These are phyloP conservation scores for Leccinum pachyderme DNA, from an alignment of 1,284 basidiomycete species.

Conservation along the genomic window DNA sequence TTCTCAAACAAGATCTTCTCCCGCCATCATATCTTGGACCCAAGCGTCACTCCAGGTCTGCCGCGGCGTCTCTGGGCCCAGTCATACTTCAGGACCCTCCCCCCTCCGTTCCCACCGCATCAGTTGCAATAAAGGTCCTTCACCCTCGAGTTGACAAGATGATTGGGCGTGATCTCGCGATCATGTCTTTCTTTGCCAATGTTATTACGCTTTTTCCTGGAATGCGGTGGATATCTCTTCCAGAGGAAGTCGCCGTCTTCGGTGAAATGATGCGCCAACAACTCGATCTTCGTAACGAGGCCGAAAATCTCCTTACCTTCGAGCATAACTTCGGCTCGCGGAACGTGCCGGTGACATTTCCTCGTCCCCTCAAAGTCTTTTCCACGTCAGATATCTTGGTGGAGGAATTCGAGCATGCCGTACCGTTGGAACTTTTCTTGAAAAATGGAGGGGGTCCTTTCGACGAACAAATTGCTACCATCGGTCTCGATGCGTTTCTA, in stretches of 20 bases:
- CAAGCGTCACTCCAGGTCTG: constrained; percentile 51
- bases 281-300: constrained; percentile 89
- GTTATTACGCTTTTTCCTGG: constrained; percentile 82
- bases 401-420: constrained; percentile 92
- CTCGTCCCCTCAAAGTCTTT: constrained; percentile 79
- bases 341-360: constrained; percentile 86
- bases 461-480: constrained; percentile 86
- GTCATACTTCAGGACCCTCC: constrained; percentile 59
- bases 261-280: constrained; percentile 98
- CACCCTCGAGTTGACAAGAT: constrained; percentile 84
- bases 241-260: constrained; percentile 94
- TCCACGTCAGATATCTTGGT: constrained; percentile 82
- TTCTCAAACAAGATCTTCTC: constrained; percentile 79
- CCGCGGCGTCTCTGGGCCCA: constrained; percentile 50
- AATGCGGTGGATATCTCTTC: constrained; percentile 95
- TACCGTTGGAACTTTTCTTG: constrained; percentile 89
- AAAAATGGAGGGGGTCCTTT: constrained; percentile 89
- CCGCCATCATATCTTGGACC: constrained; percentile 78
- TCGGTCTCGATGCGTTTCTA: constrained; percentile 94
- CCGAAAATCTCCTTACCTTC: constrained; percentile 83
- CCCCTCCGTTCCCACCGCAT: constrained; percentile 70
- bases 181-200: constrained; percentile 92
- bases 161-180: constrained; percentile 86
- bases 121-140: constrained; percentile 94
- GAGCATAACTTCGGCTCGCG: constrained; percentile 83